A percentile compares a stretch with the other conserved stretches of the same genome.
phyloP scores from a whole-genome alignment of 2,329 filamentous ascomycete species.

The Emergomyces orientalis region DNA sequence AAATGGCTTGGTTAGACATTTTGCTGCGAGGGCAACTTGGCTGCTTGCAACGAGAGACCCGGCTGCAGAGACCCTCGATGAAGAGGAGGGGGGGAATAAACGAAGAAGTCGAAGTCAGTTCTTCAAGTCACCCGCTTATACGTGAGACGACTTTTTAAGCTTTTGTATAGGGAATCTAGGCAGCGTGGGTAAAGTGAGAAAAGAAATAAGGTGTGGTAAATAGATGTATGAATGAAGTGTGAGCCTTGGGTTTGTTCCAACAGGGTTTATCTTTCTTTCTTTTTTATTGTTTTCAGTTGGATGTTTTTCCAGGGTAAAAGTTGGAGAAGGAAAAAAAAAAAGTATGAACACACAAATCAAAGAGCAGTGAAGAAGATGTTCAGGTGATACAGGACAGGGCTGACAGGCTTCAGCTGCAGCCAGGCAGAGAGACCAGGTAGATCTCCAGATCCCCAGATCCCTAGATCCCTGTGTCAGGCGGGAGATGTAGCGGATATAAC shows the following conservation, averaged over 20 bases:
- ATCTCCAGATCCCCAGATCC: too few species aligned
- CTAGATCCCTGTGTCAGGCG: background rate
- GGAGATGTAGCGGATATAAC: background rate
- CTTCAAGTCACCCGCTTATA: background rate
- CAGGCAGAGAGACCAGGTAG: background rate
- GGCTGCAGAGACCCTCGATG: background rate
- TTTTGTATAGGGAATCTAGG: background rate
- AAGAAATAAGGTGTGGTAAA: background rate
- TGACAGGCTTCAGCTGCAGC: background rate
- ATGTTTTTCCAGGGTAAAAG: background rate
- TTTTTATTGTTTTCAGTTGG: background rate
- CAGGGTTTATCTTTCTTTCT: background rate
- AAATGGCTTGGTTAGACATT: constrained; percentile 78
- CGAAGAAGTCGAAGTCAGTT: background rate
- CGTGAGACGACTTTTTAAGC: background rate
- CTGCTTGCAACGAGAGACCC: background rate
- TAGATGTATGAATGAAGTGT: background rate
- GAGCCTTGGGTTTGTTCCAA: background rate
- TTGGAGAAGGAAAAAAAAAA: background rate
- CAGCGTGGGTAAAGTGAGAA: background rate
- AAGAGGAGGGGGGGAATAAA: background rate
- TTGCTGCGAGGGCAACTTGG: constrained; percentile 3
- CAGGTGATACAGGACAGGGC: background rate
- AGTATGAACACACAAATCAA: background rate
- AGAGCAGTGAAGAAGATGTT: background rate